Percentiles rank a stretch among this genome's conserved stretches.
Conservation (phyloP, 148 eudicot genomes). For the Rhododendron ferrugineum region DNA sequence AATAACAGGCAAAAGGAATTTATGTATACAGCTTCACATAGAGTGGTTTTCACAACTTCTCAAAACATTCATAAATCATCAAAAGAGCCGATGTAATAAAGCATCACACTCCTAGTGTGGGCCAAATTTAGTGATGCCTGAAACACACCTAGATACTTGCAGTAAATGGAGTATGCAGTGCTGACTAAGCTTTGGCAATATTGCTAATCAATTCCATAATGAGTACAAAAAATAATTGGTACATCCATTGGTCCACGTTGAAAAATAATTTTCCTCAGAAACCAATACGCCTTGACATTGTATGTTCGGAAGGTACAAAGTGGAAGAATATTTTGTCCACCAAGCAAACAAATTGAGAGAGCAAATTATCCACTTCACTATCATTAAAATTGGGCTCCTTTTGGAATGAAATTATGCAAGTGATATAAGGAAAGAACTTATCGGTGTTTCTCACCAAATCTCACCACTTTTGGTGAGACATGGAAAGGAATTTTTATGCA, state of each 20-base stretch:
- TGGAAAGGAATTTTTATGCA: not conserved
- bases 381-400: not conserved
- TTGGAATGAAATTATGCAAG: not conserved
- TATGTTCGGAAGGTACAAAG: not conserved
- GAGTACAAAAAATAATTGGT: not conserved
- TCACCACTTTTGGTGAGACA: not conserved
- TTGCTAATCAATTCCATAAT: not conserved
- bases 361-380: not conserved
- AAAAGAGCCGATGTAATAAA: not conserved
- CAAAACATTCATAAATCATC: not conserved
- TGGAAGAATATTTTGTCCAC: not conserved
- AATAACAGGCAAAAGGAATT: not conserved
- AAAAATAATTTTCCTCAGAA: not conserved
- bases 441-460: not conserved
- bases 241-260: not conserved
- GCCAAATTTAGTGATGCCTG: not conserved
- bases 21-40: not conserved
- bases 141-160: not conserved
- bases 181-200: not conserved
- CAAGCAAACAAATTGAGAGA: not conserved
- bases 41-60: not conserved
- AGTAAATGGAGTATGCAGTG: not conserved
- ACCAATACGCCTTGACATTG: not conserved
- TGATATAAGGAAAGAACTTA: not conserved
- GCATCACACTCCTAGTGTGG: not conserved